A percentile compares a stretch with the other conserved stretches of the same genome.
Evolutionary conservation across 257 asterid species (phyloP).

Genomic region (Misopates orontium): DNA sequence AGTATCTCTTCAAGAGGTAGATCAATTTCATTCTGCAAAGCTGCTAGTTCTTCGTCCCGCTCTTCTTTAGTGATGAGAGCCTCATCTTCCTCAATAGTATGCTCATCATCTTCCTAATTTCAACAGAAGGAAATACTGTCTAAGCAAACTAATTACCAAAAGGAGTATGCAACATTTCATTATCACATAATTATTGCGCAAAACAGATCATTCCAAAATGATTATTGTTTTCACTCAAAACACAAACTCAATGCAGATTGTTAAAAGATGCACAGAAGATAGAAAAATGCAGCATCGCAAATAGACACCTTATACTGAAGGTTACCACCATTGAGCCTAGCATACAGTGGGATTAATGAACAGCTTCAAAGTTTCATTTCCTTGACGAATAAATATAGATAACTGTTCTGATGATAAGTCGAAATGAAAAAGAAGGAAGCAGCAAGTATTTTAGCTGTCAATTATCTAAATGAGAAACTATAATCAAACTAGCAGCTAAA

Average conservation of each 20-base stretch:
- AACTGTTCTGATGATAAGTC: neutral
- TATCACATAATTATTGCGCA: neutral
- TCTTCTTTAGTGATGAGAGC: constrained; percentile 88
- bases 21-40: constrained; percentile 77
- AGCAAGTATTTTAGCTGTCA: constrained; percentile 6
- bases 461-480: constrained; percentile 13
- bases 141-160: constrained; percentile 12
- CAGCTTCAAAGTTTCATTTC: neutral
- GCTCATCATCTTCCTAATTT: constrained; percentile 97
- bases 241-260: constrained; percentile 19
- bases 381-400: constrained; percentile 1
- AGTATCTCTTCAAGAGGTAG: constrained; percentile 89
- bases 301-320: constrained; percentile 11
- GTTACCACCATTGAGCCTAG: constrained; percentile 13
- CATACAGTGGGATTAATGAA: neutral
- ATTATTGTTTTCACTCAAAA: constrained; percentile 14
- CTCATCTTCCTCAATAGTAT: constrained; percentile 93
- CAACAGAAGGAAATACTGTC: constrained; percentile 31
- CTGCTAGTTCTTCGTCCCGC: constrained; percentile 91
- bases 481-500: constrained; percentile 13
- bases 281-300: constrained; percentile 5
- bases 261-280: constrained; percentile 7
- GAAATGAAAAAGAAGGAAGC: neutral
- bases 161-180: constrained; percentile 17
- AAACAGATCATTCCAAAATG: constrained; percentile 16